Conservation (phyloP, 257 asterid genomes). For the Lantana camara region DNA sequence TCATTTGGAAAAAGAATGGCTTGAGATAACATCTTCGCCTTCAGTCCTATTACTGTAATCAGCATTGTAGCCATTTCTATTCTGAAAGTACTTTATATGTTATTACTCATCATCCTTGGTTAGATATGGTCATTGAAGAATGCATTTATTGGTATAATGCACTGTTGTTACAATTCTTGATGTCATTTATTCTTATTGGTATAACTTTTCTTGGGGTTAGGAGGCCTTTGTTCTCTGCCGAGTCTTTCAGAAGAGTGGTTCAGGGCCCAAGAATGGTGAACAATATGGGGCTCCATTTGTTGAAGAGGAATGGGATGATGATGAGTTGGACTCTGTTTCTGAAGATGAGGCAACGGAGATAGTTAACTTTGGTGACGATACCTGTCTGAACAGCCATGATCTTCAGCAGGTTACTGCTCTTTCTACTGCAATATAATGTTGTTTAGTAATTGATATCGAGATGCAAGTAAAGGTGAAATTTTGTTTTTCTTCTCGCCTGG, state of each 20-base stretch:
- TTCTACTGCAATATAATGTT: background rate
- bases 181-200: slow-evolving; percentile 21
- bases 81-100: no score
- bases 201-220: slow-evolving; percentile 40
- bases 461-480: background rate
- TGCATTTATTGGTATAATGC: no score
- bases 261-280: slow-evolving; percentile 96
- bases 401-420: slow-evolving; percentile 55
- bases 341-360: slow-evolving; percentile 41
- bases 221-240: slow-evolving; percentile 86
- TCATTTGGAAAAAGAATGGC: slow-evolving; percentile 13
- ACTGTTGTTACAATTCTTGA: background rate
- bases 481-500: background rate
- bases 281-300: slow-evolving; percentile 90
- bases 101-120: no score
- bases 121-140: no score
- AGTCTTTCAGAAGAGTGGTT: slow-evolving; percentile 89
- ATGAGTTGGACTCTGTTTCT: slow-evolving; percentile 43
- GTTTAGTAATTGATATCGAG: background rate
- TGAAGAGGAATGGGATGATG: slow-evolving; percentile 88
- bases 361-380: slow-evolving; percentile 46
- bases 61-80: no score
- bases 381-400: slow-evolving; percentile 43
- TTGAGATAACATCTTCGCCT: slow-evolving; percentile 13
- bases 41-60: background rate